Percentiles rank a stretch among this genome's conserved stretches.
These are phyloP conservation scores for Tylopilus sp. DNA, from an alignment of 768 basidiomycete genomes.

Conservation along the genomic window DNA sequence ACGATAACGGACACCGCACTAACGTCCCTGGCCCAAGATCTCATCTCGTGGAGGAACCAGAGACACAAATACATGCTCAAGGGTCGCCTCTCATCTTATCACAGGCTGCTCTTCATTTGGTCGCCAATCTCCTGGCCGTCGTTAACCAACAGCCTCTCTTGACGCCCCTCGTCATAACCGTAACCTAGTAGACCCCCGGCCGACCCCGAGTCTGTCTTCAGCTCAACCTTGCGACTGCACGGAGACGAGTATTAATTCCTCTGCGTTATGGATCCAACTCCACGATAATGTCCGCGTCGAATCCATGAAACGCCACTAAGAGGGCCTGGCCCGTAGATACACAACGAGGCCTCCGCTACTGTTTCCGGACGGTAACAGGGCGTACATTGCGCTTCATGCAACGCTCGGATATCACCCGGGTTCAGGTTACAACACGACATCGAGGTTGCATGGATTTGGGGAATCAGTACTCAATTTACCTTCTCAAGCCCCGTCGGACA, in stretches of 20 bases:
- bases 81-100: no score
- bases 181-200: no score
- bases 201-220: neutral
- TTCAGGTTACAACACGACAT: neutral
- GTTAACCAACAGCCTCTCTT: no score
- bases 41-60: no score
- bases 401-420: no score
- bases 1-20: no score
- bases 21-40: neutral
- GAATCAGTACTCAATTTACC: neutral
- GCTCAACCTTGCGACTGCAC: neutral
- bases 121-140: no score
- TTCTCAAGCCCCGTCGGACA: slow-evolving; percentile 1
- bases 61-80: no score
- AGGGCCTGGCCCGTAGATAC: neutral
- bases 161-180: no score
- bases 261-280: neutral
- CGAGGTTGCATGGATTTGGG: neutral
- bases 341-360: neutral
- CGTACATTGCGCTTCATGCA: neutral
- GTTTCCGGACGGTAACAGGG: neutral
- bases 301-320: neutral
- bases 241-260: neutral
- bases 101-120: no score
- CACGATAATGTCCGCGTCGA: neutral